Evolutionary conservation across 2,329 filamentous ascomycete species (phyloP).

Genomic region (Trichoderma polysporum): DNA sequence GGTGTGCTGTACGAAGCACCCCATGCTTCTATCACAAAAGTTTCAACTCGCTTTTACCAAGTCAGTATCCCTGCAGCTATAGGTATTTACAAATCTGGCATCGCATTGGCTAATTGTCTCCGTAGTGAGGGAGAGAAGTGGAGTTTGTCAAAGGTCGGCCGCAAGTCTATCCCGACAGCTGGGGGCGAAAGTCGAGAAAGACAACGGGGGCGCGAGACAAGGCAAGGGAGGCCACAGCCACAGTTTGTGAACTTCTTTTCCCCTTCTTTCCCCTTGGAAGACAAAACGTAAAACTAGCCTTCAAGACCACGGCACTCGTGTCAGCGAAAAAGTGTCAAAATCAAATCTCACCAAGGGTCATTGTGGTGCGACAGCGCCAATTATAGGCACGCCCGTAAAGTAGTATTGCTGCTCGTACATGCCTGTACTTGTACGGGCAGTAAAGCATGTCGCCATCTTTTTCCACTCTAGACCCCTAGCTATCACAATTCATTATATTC

Average conservation of each 20-base stretch:
- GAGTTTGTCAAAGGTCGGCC: slow-evolving; percentile 16
- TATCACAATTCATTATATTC: background rate
- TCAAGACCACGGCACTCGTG: background rate
- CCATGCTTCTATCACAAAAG: slow-evolving; percentile 17
- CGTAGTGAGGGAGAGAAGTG: slow-evolving; percentile 6
- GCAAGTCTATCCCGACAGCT: slow-evolving; percentile 12
- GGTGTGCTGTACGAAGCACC: background rate
- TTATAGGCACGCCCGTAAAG: background rate
- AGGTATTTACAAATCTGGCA: background rate
- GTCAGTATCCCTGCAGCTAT: slow-evolving; percentile 6
- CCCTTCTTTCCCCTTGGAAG: background rate
- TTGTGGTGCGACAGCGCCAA: slow-evolving; percentile 14
- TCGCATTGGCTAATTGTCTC: slow-evolving; percentile 16
- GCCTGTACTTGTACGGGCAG: background rate
- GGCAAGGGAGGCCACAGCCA: slow-evolving; percentile 5
- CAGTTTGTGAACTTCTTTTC: slow-evolving; percentile 7
- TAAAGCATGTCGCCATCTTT: background rate
- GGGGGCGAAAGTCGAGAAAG: slow-evolving; percentile 5
- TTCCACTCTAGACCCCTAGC: background rate
- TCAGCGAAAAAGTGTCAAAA: background rate
- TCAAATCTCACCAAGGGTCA: slow-evolving; percentile 7
- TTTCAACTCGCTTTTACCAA: background rate
- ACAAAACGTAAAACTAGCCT: background rate
- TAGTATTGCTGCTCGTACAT: background rate
- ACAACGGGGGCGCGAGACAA: background rate